phyloP scores from a whole-genome alignment of 2,329 filamentous ascomycete genomes.

The Apiospora sp. region DNA sequence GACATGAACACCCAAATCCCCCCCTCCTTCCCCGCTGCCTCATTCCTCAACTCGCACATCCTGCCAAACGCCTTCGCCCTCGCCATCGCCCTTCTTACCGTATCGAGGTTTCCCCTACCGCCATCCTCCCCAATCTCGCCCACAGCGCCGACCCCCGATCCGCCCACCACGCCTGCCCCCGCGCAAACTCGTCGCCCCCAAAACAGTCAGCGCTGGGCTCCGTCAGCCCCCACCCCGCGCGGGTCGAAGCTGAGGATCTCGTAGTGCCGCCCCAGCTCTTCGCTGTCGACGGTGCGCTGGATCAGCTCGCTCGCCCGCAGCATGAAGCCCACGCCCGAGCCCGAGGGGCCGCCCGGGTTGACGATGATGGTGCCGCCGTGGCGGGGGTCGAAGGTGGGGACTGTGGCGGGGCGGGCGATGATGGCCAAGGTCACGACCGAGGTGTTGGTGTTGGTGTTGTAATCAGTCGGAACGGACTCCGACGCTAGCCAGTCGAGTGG shows the following conservation, averaged over 20 bases:
- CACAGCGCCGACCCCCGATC: conserved; percentile 40
- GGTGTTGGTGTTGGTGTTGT: neutral
- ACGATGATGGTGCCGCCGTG: conserved; percentile 44
- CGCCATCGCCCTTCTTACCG: conserved; percentile 40
- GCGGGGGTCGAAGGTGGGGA: neutral
- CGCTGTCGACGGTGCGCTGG: conserved; percentile 46
- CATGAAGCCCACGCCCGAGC: conserved; percentile 47
- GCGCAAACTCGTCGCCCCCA: conserved; percentile 39
- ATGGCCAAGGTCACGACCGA: conserved; percentile 10
- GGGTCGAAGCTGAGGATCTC: conserved; percentile 55
- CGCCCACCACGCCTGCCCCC: conserved; percentile 39
- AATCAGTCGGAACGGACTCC: neutral
- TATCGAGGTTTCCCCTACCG: conserved; percentile 28
- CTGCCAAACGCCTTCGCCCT: conserved; percentile 37
- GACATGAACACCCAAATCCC: conserved; percentile 45
- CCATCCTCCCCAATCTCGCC: conserved; percentile 19
- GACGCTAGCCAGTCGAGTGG: conserved; percentile 24
- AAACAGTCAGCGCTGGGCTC: conserved; percentile 51
- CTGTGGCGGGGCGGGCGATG: conserved; percentile 37
- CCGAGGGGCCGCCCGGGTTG: conserved; percentile 57
- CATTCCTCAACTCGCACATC: conserved; percentile 39
- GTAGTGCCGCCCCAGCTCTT: conserved; percentile 41
- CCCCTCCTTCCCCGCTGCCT: conserved; percentile 31
- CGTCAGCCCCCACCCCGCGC: conserved; percentile 48
- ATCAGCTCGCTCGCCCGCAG: conserved; percentile 39